A percentile compares a stretch with the other conserved stretches of the same genome.
These are phyloP conservation scores for Apophysomyces ossiformis DNA, from an alignment of 371 early-diverging fungal genomes.

Conservation along the genomic window DNA sequence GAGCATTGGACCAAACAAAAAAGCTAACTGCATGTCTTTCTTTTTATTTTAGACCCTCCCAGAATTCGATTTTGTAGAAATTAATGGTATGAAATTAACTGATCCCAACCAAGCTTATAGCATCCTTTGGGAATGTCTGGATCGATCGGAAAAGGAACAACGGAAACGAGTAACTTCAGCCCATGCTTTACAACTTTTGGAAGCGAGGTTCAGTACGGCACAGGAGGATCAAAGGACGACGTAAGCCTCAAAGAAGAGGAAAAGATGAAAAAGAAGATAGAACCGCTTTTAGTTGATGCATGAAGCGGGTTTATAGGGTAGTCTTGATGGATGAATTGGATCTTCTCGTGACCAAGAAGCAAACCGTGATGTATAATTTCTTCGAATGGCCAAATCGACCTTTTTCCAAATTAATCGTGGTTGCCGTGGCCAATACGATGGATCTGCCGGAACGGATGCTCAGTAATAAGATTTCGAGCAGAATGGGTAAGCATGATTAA, in stretches of 20 bases:
- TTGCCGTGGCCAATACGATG: conserved; percentile 99
- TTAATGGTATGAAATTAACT: conserved; percentile 96
- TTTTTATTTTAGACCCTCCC: conserved; percentile 54
- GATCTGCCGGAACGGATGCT: conserved; percentile 96
- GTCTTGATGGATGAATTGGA: conserved; percentile 99
- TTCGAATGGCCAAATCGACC: conserved; percentile 95
- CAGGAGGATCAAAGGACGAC: conserved; percentile 45
- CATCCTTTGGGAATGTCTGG: conserved; percentile 79
- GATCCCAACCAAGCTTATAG: conserved; percentile 91
- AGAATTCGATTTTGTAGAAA: conserved; percentile 86
- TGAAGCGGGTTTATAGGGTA: conserved; percentile 58
- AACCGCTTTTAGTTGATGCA: conserved; percentile 9
- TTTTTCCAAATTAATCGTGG: conserved; percentile 84
- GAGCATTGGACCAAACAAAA: too few relatives aligned
- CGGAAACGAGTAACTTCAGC: conserved; percentile 67
- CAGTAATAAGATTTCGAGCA: conserved; percentile 90
- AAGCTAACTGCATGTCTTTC: too few relatives aligned
- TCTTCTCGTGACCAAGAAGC: conserved; percentile 90
- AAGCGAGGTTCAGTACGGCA: conserved; percentile 63
- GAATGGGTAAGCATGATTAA: conserved; percentile 69
- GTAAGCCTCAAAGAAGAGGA: conserved; percentile 20
- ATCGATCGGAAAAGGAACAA: conserved; percentile 11
- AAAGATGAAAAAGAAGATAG: background rate
- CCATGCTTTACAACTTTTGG: conserved; percentile 81
- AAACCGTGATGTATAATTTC: conserved; percentile 96